Evolutionary conservation across 495 filamentous ascomycete species (phyloP).

Genomic region (Aspergillus homomorphus): DNA sequence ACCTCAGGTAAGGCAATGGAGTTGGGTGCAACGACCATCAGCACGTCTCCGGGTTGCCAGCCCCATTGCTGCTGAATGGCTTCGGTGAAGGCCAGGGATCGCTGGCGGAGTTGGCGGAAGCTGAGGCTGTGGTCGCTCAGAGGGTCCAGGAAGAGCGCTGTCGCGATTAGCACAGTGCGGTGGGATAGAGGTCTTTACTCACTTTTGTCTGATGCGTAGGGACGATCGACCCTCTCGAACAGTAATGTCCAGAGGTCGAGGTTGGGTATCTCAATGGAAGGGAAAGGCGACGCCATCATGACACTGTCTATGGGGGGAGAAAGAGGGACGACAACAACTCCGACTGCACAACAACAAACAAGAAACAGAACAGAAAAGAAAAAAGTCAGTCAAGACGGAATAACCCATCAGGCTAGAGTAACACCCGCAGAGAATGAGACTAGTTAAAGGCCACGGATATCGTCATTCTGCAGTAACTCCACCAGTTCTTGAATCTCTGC

Average conservation of each 20-base stretch:
- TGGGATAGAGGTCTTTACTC: constrained; percentile 4
- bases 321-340: not conserved
- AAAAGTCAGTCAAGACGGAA: not conserved
- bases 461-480: not conserved
- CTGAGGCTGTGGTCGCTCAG: constrained; percentile 66
- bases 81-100: constrained; percentile 62
- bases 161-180: not conserved
- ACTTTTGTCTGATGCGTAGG: constrained; percentile 3
- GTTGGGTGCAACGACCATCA: constrained; percentile 64
- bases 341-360: not conserved
- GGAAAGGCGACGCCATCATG: constrained; percentile 32
- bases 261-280: constrained; percentile 58
- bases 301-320: not conserved
- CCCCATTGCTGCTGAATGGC: constrained; percentile 65
- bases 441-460: not conserved
- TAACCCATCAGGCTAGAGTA: not conserved
- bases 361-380: not conserved
- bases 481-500: not conserved
- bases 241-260: constrained; percentile 67
- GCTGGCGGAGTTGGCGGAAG: constrained; percentile 55
- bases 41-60: constrained; percentile 72
- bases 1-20: constrained; percentile 61
- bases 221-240: constrained; percentile 14
- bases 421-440: not conserved
- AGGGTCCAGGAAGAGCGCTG: constrained; percentile 42